A percentile compares a stretch with the other conserved stretches of the same genome.
These are phyloP conservation scores for Pachysandra terminalis DNA, from an alignment of 164 flowering plant species.

Conservation along the genomic window DNA sequence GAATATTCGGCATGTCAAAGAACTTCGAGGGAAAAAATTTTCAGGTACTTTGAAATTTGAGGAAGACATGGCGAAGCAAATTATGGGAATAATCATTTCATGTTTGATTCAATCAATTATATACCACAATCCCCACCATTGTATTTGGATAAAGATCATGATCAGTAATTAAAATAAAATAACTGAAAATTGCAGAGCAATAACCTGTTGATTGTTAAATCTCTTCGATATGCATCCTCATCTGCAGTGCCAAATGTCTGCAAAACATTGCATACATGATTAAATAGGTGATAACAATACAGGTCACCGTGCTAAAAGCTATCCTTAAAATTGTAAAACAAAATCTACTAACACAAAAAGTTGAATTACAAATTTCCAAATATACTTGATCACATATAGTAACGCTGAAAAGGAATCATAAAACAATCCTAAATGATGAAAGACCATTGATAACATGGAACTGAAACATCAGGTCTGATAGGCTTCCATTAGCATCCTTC, in stretches of 20 bases:
- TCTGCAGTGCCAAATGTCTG: conserved; percentile 89
- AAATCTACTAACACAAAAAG: too few relatives aligned
- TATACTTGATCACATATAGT: too few relatives aligned
- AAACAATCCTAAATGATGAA: too few relatives aligned
- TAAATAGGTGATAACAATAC: neutral
- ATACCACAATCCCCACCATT: neutral
- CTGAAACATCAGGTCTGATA: too few relatives aligned
- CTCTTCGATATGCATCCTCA: conserved; percentile 93
- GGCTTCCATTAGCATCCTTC: too few relatives aligned
- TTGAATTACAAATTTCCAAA: too few relatives aligned
- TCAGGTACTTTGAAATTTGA: neutral
- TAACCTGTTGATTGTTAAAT: conserved; percentile 92
- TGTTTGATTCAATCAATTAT: neutral
- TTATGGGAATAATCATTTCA: neutral
- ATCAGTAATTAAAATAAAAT: too few relatives aligned
- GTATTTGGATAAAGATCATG: neutral
- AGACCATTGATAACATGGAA: too few relatives aligned
- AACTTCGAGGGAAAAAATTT: neutral
- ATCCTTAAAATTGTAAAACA: too few relatives aligned
- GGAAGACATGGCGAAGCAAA: too few relatives aligned
- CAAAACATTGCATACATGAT: conserved; percentile 8
- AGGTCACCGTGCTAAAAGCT: too few relatives aligned
- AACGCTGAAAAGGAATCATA: too few relatives aligned
- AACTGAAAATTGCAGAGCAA: neutral
- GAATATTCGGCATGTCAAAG: neutral